A percentile compares a stretch with the other conserved stretches of the same genome.
phyloP scores from a whole-genome alignment of 495 filamentous ascomycete species.

The Filosporella fistucella region DNA sequence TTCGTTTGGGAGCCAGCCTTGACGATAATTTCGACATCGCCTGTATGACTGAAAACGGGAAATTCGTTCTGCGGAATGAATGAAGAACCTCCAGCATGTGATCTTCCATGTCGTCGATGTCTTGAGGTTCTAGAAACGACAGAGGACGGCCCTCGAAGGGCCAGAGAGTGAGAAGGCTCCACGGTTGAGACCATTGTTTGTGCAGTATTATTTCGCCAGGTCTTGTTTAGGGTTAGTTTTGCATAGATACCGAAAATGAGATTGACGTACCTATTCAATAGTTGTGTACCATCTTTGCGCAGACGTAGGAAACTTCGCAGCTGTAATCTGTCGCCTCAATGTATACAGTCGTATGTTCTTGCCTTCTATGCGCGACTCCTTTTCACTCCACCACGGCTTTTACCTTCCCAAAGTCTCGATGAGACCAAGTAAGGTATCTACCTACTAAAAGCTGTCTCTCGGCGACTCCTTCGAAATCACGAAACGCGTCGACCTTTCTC shows the following conservation, averaged over 20 bases:
- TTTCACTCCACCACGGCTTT: too few relatives aligned
- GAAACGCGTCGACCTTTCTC: slow-evolving; percentile 15
- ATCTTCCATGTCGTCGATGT: slow-evolving; percentile 66
- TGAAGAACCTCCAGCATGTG: slow-evolving; percentile 69
- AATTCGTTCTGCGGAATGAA: slow-evolving; percentile 83
- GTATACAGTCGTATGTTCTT: too few relatives aligned
- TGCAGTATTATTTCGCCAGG: slow-evolving; percentile 1
- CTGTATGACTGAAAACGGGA: slow-evolving; percentile 82
- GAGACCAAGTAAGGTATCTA: too few relatives aligned
- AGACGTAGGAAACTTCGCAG: neutral
- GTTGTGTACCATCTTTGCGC: slow-evolving; percentile 9
- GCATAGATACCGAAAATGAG: too few relatives aligned
- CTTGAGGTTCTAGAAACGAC: slow-evolving; percentile 49
- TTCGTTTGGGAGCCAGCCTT: slow-evolving; percentile 64
- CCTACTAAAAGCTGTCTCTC: slow-evolving; percentile 6
- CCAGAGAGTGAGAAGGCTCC: slow-evolving; percentile 40
- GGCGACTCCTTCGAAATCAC: slow-evolving; percentile 3
- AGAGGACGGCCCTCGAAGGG: slow-evolving; percentile 54
- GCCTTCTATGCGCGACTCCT: too few relatives aligned
- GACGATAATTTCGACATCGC: slow-evolving; percentile 87
- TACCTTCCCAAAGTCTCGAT: too few relatives aligned
- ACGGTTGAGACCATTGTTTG: slow-evolving; percentile 67
- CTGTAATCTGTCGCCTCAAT: too few relatives aligned
- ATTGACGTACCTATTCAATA: slow-evolving; percentile 4
- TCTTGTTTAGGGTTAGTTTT: neutral